These are phyloP conservation scores for Phytophthora megakarya DNA, from an alignment of 352 stramenopile species.

Conservation along the genomic window DNA sequence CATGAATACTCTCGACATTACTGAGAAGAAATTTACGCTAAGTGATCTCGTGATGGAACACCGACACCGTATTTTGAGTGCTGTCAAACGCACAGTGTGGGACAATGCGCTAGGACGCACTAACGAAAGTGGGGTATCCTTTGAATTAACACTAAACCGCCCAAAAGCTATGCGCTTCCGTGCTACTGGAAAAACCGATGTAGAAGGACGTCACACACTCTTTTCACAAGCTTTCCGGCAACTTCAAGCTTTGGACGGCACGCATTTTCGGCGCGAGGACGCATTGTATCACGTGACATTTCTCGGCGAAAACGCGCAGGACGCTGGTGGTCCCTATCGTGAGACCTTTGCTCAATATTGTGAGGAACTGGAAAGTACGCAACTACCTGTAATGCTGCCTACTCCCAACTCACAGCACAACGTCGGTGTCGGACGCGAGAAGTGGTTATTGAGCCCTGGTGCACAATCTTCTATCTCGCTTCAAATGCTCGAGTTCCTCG, in stretches of 20 bases:
- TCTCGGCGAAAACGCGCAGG: slow-evolving; percentile 85
- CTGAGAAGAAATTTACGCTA: slow-evolving; percentile 32
- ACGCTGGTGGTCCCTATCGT: slow-evolving; percentile 86
- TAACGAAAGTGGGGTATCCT: slow-evolving; percentile 36
- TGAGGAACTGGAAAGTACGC: slow-evolving; percentile 73
- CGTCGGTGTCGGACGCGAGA: slow-evolving; percentile 87
- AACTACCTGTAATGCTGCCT: slow-evolving; percentile 89
- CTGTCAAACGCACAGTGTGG: slow-evolving; percentile 77
- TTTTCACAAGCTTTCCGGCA: slow-evolving; percentile 89
- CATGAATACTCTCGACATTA: slow-evolving; percentile 2
- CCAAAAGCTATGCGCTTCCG: slow-evolving; percentile 85
- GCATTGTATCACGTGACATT: slow-evolving; percentile 89
- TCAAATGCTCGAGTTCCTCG: slow-evolving; percentile 92
- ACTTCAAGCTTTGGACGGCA: slow-evolving; percentile 63
- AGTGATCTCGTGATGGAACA: slow-evolving; percentile 49
- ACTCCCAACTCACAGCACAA: slow-evolving; percentile 91
- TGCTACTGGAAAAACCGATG: slow-evolving; percentile 56
- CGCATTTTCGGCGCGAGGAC: slow-evolving; percentile 64
- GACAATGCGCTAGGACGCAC: slow-evolving; percentile 68
- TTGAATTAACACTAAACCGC: slow-evolving; percentile 83
- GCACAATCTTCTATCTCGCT: slow-evolving; percentile 49
- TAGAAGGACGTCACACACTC: slow-evolving; percentile 65
- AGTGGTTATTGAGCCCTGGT: slow-evolving; percentile 90
- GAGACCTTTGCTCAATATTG: slow-evolving; percentile 87
- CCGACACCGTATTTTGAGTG: slow-evolving; percentile 68